Percentiles rank a stretch among this genome's conserved stretches.
Evolutionary conservation across 345 rosid genomes (phyloP).

Genomic region (Isatis tinctoria): DNA sequence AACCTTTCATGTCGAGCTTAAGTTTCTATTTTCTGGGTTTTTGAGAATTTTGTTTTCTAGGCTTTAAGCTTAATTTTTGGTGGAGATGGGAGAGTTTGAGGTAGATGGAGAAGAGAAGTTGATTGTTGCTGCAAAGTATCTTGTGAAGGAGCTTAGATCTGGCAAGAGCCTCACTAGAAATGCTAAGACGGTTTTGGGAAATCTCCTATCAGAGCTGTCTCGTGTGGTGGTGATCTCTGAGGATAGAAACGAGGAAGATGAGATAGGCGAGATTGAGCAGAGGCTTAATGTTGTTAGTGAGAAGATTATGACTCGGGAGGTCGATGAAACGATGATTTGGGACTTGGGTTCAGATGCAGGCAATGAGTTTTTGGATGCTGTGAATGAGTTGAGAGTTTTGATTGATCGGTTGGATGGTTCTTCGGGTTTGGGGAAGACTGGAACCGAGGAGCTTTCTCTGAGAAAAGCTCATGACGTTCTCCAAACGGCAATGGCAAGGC

Average conservation of each 20-base stretch:
- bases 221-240: slow-evolving; percentile 30
- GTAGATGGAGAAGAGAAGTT: slow-evolving; percentile 54
- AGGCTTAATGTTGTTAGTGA: slow-evolving; percentile 51
- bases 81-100: slow-evolving; percentile 50
- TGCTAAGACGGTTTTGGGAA: slow-evolving; percentile 53
- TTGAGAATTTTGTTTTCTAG: slow-evolving; percentile 11
- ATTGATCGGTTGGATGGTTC: slow-evolving; percentile 50
- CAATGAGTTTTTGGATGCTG: slow-evolving; percentile 49
- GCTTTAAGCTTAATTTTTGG: not conserved
- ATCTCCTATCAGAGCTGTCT: slow-evolving; percentile 59
- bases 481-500: slow-evolving; percentile 80
- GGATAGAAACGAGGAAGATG: slow-evolving; percentile 33
- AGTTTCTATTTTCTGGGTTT: slow-evolving; percentile 11
- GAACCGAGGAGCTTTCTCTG: slow-evolving; percentile 38
- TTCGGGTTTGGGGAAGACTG: slow-evolving; percentile 21
- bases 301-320: slow-evolving; percentile 64
- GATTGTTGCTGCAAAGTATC: slow-evolving; percentile 61
- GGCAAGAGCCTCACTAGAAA: slow-evolving; percentile 53
- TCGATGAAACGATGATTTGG: slow-evolving; percentile 78
- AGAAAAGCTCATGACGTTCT: slow-evolving; percentile 71
- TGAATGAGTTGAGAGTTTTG: slow-evolving; percentile 50
- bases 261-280: slow-evolving; percentile 39
- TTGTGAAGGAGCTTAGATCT: slow-evolving; percentile 53
- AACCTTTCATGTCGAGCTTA: not conserved
- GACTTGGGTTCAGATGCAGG: slow-evolving; percentile 54